Base-by-base conservation (phyloP, 805 yeast genomes). In the Lipomyces yamanashiensis region DNA sequence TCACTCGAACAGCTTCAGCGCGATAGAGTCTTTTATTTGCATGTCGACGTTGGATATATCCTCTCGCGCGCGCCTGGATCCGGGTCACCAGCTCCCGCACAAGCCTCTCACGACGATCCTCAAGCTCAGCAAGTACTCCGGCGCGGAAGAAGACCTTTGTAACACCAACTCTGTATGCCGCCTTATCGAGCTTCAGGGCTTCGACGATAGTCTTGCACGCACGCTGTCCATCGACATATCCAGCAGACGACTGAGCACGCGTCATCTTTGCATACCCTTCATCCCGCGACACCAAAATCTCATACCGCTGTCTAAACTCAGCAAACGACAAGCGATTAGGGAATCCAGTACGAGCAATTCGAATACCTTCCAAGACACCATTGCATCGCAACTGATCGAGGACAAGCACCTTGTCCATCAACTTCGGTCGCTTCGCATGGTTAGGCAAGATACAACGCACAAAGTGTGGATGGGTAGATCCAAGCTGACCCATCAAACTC, bases 331-430 rank as follows among this genome's bases (percentile, higher is more conserved):
- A 85, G 68, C 97, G 84, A 75, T 95, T 95, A 5, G 99, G 99
- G 75, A 88, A 95, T 1, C 99, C 99, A 8, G 97, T 91, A 68
- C 99, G 84, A 0, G 98, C 97, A 64, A 95, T 95, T 75, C 99
- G 83, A 37, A 95, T 95, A 66, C 99, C 99, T 80, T 95, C 99
- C 57, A 95, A 78, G 15, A 95, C 99, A 83, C 99, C 99, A 73
- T 95, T 95, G 73, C 98, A 95, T 67, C 97, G 82, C 66, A 95
- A 80, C 77, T 95, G 99, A 58, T 89, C 93, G 51, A 95, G 78
- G 7, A 95, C 96, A 28, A 95, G 78, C 37, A 77, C 78, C 70
- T 88, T 90, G 71, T 90, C 91, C 71, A 95, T 89, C 44, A 80
- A 78, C 49, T 84, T 84, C 0, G 97, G 85, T 56, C 80, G 80